These are phyloP conservation scores for Boehmeria nivea DNA, from an alignment of 306 rosid species.

Conservation along the genomic window DNA sequence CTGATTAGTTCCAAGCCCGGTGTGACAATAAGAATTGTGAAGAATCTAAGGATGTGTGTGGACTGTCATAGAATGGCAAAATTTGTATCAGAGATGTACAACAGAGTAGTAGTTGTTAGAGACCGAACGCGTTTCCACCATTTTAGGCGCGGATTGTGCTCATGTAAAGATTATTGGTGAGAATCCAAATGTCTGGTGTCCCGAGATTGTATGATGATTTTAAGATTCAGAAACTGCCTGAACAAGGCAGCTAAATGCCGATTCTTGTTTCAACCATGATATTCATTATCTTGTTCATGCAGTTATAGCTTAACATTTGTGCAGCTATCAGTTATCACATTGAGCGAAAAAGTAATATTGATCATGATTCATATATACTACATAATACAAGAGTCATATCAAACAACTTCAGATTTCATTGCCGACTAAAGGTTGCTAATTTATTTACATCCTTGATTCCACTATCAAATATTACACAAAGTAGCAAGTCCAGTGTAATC, in stretches of 20 bases:
- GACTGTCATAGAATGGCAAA: conserved; percentile 51
- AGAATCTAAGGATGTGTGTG: conserved; percentile 48
- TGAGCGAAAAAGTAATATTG: too few species aligned
- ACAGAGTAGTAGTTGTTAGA: conserved; percentile 35
- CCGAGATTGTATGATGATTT: background rate
- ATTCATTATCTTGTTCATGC: background rate
- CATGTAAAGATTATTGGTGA: conserved; percentile 50
- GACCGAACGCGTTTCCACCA: conserved; percentile 52
- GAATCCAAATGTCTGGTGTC: too few species aligned
- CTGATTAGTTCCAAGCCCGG: conserved; percentile 43
- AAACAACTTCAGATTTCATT: too few species aligned
- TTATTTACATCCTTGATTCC: too few species aligned
- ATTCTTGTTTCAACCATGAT: background rate
- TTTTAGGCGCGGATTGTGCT: conserved; percentile 43
- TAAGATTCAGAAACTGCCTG: background rate
- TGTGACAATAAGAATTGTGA: conserved; percentile 47
- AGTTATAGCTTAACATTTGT: background rate
- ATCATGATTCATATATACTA: too few species aligned
- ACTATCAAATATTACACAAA: too few species aligned
- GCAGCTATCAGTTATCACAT: too few species aligned
- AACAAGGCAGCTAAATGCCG: background rate
- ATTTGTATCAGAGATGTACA: conserved; percentile 41
- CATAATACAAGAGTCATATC: too few species aligned
- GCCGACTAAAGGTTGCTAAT: too few species aligned
- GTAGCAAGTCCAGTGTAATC: too few species aligned